Evolutionary conservation across 805 yeast species (phyloP), one percentile per base, ranked within the genome.

Genomic region (Candida tallmaniae): DNA sequence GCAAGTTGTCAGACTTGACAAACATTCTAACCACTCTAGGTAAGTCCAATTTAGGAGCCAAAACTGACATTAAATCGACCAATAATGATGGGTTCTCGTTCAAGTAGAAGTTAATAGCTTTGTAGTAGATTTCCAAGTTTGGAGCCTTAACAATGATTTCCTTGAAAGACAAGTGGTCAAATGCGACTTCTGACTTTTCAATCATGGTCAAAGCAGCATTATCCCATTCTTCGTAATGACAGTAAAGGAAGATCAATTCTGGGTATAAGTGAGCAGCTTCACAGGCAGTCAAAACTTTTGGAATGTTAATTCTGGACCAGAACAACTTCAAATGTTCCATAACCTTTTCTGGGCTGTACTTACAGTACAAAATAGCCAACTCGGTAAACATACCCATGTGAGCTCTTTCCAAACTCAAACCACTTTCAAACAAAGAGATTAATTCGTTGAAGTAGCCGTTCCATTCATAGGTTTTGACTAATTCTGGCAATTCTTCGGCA

Each of bases 321-420:
- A 93, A 93, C 53, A 93, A 70, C 60, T 89, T 89, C 76, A 93
- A 74, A 65, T 93, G 97, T 64, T 93, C 97, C 87, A 86, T 84
- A 36, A 94, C 84, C 64, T 79, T 83, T 33, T 79, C 84, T 19
- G 97, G 96, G 42, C 78, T 76, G 65, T 89, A 93, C 60, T 89
- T 90, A 46, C 94, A 76, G 68, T 90, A 93, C 48, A 93, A 70
- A 31, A 85, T 73, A 15, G 97, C 96, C 50, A 93, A 74, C 63
- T 89, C 97, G 8, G 98, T 93, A 60, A 93, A 93, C 97, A 93
- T 90, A 50, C 97, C 98, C 98, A 93, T 93, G 58, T 93, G 98
- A 24, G 98, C 98, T 60, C 98, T 84, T 70, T 93, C 98, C 48
- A 93, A 74, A 27, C 96, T 94, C 40, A 93, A 74, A 46, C 97